Evolutionary conservation across 2,329 filamentous ascomycete species (phyloP).

Genomic region (Pyricularia pennisetigena): DNA sequence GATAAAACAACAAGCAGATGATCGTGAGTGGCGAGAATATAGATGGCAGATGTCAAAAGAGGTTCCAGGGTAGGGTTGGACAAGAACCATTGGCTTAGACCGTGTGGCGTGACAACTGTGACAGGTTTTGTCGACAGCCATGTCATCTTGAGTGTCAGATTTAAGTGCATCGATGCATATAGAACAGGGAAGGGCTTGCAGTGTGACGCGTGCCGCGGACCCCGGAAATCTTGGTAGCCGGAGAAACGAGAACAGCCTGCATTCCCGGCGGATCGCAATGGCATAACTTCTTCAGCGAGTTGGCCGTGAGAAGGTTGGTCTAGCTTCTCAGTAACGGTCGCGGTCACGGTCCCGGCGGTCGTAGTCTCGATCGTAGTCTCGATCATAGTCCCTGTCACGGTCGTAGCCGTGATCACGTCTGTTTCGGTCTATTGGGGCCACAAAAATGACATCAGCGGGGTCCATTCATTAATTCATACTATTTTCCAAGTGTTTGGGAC

Average conservation of each 20-base stretch:
- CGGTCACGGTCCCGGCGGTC: slow-evolving; percentile 2
- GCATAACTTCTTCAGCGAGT: too few species aligned
- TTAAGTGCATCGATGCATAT: neutral
- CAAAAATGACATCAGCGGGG: slow-evolving; percentile 1
- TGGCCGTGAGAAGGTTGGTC: neutral
- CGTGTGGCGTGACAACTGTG: neutral
- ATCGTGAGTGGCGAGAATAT: neutral
- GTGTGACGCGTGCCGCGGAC: neutral
- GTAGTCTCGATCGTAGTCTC: slow-evolving; percentile 2
- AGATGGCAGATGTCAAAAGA: neutral
- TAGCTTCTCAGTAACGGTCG: slow-evolving; percentile 3
- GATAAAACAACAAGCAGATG: neutral
- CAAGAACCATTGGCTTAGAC: neutral
- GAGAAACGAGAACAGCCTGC: too few species aligned
- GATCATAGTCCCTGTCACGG: slow-evolving; percentile 2
- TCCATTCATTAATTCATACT: neutral
- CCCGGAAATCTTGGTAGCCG: neutral
- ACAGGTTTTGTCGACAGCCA: neutral
- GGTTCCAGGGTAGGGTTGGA: neutral
- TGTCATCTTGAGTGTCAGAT: neutral
- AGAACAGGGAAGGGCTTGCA: neutral
- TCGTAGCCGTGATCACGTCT: neutral
- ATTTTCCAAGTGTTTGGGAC: neutral
- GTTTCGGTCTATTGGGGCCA: slow-evolving; percentile 1
- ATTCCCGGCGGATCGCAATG: too few species aligned